phyloP scores from a whole-genome alignment of 768 basidiomycete genomes.

The Russula abietina region DNA sequence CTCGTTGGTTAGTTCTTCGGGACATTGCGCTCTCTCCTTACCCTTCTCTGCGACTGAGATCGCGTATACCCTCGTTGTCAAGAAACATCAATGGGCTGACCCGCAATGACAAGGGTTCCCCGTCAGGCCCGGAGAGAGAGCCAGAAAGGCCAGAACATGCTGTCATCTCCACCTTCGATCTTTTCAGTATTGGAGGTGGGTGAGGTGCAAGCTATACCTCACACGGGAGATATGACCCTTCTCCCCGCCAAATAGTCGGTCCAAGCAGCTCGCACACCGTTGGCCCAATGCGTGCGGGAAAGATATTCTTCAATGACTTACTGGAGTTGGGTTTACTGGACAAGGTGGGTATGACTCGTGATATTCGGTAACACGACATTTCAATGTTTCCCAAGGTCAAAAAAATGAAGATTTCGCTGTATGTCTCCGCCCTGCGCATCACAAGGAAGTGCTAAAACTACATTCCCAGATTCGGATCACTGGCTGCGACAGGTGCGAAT shows the following conservation, averaged over 20 bases:
- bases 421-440: slow-evolving; percentile 28
- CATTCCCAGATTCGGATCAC: slow-evolving; percentile 67
- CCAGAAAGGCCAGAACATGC: slow-evolving; percentile 54
- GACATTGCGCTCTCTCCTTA: background rate
- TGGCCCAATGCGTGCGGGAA: slow-evolving; percentile 87
- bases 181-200: slow-evolving; percentile 86
- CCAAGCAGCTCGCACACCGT: slow-evolving; percentile 63
- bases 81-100: background rate
- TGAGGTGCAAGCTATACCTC: slow-evolving; percentile 8
- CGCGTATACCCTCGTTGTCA: background rate
- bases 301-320: slow-evolving; percentile 78
- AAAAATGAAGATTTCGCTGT: slow-evolving; percentile 82
- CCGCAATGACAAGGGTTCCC: background rate
- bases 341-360: slow-evolving; percentile 41
- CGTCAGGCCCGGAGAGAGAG: background rate
- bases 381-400: slow-evolving; percentile 44
- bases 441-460: slow-evolving; percentile 9
- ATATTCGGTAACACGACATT: background rate
- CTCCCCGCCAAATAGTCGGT: slow-evolving; percentile 36
- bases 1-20: background rate
- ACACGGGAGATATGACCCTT: background rate
- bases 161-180: slow-evolving; percentile 88
- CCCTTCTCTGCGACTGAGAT: background rate
- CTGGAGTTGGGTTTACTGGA: slow-evolving; percentile 61
- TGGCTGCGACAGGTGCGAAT: slow-evolving; percentile 79